Evolutionary conservation across 805 yeast genomes (phyloP).

Genomic region (Metschnikowia lochheadii): DNA sequence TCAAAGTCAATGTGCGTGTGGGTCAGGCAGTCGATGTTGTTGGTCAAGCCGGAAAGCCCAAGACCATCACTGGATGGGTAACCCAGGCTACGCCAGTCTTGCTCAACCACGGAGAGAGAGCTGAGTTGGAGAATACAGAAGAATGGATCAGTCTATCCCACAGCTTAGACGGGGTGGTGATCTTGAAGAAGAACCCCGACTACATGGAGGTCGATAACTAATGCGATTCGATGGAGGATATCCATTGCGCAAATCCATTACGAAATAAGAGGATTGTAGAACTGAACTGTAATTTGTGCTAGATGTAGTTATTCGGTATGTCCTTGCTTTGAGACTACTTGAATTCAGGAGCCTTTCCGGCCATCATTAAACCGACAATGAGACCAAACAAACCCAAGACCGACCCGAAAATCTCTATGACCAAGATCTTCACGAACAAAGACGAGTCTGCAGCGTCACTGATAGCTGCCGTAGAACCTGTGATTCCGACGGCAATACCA

Average conservation of each 20-base stretch:
- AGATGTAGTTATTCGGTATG: background rate
- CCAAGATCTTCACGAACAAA: conserved; percentile 90
- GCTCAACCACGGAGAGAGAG: conserved; percentile 90
- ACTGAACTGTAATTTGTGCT: conserved; percentile 1
- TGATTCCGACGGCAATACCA: conserved; percentile 95
- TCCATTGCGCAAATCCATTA: background rate
- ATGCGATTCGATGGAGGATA: background rate
- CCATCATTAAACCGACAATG: conserved; percentile 95
- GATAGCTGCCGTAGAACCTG: conserved; percentile 98
- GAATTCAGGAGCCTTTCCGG: conserved; percentile 90
- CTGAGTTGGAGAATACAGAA: conserved; percentile 85
- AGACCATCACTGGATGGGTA: conserved; percentile 99
- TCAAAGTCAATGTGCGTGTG: conserved; percentile 94
- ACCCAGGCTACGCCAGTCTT: conserved; percentile 97
- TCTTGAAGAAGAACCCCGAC: conserved; percentile 86
- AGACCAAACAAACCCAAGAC: conserved; percentile 94
- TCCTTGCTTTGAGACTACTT: conserved; percentile 33
- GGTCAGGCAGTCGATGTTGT: conserved; percentile 99
- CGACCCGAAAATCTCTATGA: conserved; percentile 95
- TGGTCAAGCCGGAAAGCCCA: conserved; percentile 99
- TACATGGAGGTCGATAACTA: conserved; percentile 56
- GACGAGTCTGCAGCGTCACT: conserved; percentile 97
- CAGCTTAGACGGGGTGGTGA: conserved; percentile 89
- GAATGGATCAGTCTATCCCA: conserved; percentile 82
- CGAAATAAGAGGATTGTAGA: background rate